phyloP scores from a whole-genome alignment of 2,329 filamentous ascomycete species.

The Metarhizium robertsii region DNA sequence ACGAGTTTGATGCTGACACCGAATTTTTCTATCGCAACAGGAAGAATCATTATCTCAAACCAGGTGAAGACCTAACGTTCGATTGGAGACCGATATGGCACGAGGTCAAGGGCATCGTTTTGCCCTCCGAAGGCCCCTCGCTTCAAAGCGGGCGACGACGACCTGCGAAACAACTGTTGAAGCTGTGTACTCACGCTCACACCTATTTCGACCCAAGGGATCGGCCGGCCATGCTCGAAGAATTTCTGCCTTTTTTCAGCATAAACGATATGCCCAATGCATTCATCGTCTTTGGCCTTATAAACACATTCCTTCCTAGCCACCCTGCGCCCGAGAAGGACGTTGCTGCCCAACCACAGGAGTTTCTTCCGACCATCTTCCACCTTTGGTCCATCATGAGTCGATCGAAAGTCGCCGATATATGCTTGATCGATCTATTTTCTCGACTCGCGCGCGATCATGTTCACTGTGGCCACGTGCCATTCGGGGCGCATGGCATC shows the following conservation, averaged over 20 bases:
- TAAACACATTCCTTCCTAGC: slow-evolving; percentile 85
- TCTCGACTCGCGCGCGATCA: slow-evolving; percentile 83
- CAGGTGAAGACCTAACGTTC: slow-evolving; percentile 77
- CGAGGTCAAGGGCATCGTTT: slow-evolving; percentile 81
- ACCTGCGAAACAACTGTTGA: slow-evolving; percentile 61
- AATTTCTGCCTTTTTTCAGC: slow-evolving; percentile 80
- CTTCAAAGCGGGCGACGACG: slow-evolving; percentile 48
- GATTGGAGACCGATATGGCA: slow-evolving; percentile 93
- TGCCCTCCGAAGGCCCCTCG: slow-evolving; percentile 72
- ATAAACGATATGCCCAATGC: slow-evolving; percentile 87
- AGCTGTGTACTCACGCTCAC: slow-evolving; percentile 83
- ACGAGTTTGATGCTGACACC: slow-evolving; percentile 1
- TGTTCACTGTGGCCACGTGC: slow-evolving; percentile 62
- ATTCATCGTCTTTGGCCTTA: slow-evolving; percentile 80
- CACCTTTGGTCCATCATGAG: slow-evolving; percentile 93
- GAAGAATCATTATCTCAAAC: slow-evolving; percentile 91
- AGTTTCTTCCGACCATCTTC: slow-evolving; percentile 89
- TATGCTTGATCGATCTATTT: slow-evolving; percentile 80
- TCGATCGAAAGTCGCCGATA: slow-evolving; percentile 78
- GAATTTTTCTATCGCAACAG: slow-evolving; percentile 30
- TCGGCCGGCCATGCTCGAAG: slow-evolving; percentile 70
- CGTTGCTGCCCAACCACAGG: slow-evolving; percentile 70
- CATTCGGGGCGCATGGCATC: slow-evolving; percentile 79
- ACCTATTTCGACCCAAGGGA: slow-evolving; percentile 88
- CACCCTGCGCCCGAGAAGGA: slow-evolving; percentile 63